Percentiles rank a stretch among this genome's conserved stretches.
Conservation (phyloP, 495 filamentous ascomycete species). For the Hamigera avellanea region DNA sequence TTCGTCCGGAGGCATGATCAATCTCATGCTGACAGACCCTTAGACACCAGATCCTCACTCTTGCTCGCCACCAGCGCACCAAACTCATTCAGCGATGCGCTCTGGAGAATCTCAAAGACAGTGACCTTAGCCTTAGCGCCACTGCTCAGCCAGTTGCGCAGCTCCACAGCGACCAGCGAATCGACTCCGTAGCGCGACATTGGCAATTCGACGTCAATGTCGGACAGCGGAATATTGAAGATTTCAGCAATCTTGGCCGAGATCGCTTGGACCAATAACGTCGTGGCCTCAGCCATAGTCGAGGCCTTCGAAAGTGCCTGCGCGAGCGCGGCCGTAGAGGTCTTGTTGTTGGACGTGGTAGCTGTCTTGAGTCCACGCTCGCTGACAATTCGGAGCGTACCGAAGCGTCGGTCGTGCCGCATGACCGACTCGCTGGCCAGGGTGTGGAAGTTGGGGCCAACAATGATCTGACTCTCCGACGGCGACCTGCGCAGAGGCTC, state of each 20-base stretch:
- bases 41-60: too few relatives aligned
- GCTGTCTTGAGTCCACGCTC: background rate
- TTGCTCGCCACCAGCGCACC: background rate
- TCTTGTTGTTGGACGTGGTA: background rate
- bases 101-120: conserved; percentile 40
- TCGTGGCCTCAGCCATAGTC: background rate
- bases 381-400: background rate
- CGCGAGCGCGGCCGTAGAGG: background rate
- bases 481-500: background rate
- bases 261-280: background rate
- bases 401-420: too few relatives aligned
- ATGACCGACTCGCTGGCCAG: too few relatives aligned
- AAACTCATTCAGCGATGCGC: too few relatives aligned
- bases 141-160: conserved; percentile 40
- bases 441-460: background rate
- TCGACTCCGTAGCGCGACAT: conserved; percentile 28
- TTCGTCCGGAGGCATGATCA: too few relatives aligned
- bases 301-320: background rate
- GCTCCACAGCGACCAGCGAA: conserved; percentile 45
- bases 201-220: conserved; percentile 5
- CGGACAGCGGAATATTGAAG: background rate
- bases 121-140: conserved; percentile 32
- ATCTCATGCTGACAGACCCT: too few relatives aligned
- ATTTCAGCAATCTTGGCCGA: background rate
- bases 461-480: background rate